These are phyloP conservation scores for Aureococcus anophagefferens DNA, from an alignment of 108 stramenopile genomes.

Conservation along the genomic window DNA sequence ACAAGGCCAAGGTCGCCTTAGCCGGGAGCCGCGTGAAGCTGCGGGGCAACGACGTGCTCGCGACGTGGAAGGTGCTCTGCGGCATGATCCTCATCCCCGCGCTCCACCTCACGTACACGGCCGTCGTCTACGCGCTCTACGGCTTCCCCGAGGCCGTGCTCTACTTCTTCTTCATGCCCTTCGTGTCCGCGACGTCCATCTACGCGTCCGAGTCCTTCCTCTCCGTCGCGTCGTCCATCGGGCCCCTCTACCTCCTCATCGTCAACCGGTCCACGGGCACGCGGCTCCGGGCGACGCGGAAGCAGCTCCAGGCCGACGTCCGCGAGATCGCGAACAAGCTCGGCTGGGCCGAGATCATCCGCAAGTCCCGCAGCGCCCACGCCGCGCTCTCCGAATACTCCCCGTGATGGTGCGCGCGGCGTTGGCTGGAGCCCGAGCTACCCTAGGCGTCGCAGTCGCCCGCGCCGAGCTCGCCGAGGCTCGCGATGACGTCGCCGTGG, in stretches of 20 bases:
- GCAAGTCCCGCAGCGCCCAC: not conserved
- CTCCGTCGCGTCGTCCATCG: not conserved
- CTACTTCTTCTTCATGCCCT: conserved; percentile 5
- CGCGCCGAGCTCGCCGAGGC: no score
- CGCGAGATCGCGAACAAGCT: not conserved
- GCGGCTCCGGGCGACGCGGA: not conserved
- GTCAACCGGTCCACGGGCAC: not conserved
- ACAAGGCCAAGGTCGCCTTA: conserved; percentile 1
- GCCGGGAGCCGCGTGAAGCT: conserved; percentile 5
- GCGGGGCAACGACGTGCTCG: conserved; percentile 3
- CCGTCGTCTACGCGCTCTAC: not conserved
- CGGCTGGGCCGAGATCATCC: not conserved
- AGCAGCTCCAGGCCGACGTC: not conserved
- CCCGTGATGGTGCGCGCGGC: no score
- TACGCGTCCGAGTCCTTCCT: not conserved
- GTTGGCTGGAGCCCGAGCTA: no score
- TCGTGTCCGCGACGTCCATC: not conserved
- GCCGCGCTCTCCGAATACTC: no score
- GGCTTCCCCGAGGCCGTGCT: conserved; percentile 1
- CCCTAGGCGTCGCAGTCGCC: no score
- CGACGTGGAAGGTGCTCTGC: not conserved
- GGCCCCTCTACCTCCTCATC: not conserved
- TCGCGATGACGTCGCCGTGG: no score
- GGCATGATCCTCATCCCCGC: conserved; percentile 2
- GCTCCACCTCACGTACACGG: not conserved